Percentiles rank a stretch among this genome's conserved stretches.
Conservation (phyloP, 371 early-diverging fungal species). For the Batkoa obscura region DNA sequence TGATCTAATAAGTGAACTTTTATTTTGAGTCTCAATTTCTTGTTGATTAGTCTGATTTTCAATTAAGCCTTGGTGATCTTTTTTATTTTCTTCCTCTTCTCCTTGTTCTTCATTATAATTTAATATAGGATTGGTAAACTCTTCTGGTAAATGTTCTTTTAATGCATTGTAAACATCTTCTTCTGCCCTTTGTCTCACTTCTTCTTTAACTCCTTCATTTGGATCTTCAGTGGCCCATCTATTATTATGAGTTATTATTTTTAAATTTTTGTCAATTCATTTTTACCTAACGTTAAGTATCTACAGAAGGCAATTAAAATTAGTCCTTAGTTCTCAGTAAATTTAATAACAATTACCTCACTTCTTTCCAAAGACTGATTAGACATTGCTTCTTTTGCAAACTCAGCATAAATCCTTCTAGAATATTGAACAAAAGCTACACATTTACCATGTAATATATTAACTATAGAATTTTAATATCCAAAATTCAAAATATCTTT, state of each 20-base stretch:
- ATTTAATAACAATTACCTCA: slow-evolving; percentile 12
- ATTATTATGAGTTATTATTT: too few relatives aligned
- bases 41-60: neutral
- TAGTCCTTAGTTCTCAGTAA: too few relatives aligned
- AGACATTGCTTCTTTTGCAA: slow-evolving; percentile 80
- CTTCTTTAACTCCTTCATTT: slow-evolving; percentile 34
- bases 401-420: slow-evolving; percentile 52
- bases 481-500: neutral
- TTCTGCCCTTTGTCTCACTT: slow-evolving; percentile 27
- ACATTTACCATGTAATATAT: slow-evolving; percentile 36
- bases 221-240: slow-evolving; percentile 75
- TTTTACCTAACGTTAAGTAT: too few relatives aligned
- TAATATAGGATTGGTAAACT: slow-evolving; percentile 13
- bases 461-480: slow-evolving; percentile 14
- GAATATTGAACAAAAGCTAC: slow-evolving; percentile 67
- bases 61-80: neutral
- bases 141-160: slow-evolving; percentile 39
- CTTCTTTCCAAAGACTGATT: slow-evolving; percentile 54
- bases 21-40: neutral
- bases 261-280: too few relatives aligned
- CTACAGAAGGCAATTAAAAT: too few relatives aligned
- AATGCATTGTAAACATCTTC: slow-evolving; percentile 23
- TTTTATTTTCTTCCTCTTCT: neutral
- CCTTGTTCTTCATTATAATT: neutral
- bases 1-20: neutral